phyloP scores from a whole-genome alignment of 2,329 filamentous ascomycete species.

The Aspergillus unguis region DNA sequence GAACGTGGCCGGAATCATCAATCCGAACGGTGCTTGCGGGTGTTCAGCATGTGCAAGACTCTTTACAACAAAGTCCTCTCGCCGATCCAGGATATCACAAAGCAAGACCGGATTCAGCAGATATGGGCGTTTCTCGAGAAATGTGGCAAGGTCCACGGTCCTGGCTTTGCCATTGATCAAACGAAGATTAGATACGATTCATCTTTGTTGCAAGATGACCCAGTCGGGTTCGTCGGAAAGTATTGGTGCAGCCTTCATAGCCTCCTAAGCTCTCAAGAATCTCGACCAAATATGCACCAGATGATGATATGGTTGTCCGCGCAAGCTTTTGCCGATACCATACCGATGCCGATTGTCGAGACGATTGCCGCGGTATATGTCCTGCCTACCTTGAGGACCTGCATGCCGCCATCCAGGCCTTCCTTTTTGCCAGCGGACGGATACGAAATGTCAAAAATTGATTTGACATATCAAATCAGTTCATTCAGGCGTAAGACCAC shows the following conservation, averaged over 20 bases:
- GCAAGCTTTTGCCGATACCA: conserved; percentile 24
- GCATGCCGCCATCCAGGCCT: conserved; percentile 9
- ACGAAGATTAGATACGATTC: conserved; percentile 14
- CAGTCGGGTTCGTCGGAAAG: conserved; percentile 11
- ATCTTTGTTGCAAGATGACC: conserved; percentile 12
- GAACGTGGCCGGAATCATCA: conserved; percentile 21
- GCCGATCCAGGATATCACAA: neutral
- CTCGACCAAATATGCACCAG: conserved; percentile 19
- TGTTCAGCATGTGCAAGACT: conserved; percentile 16
- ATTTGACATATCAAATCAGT: conserved; percentile 2
- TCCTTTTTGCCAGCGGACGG: conserved; percentile 12
- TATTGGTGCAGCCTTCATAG: conserved; percentile 22
- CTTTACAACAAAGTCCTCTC: conserved; percentile 12
- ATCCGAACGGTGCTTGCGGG: conserved; percentile 4
- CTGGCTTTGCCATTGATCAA: neutral
- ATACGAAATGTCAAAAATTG: neutral
- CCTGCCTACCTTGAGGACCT: conserved; percentile 5
- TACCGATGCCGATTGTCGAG: conserved; percentile 23
- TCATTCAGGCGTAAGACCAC: conserved; percentile 2
- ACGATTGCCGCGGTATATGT: conserved; percentile 19
- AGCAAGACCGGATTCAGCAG: neutral
- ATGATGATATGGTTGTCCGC: conserved; percentile 31
- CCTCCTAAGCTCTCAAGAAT: conserved; percentile 13
- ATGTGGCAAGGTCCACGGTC: conserved; percentile 3
- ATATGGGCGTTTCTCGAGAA: conserved; percentile 10